Percentiles rank a stretch among this genome's conserved stretches.
Conservation (phyloP, 78 protist genomes). For the Dictyostelium purpureum region DNA sequence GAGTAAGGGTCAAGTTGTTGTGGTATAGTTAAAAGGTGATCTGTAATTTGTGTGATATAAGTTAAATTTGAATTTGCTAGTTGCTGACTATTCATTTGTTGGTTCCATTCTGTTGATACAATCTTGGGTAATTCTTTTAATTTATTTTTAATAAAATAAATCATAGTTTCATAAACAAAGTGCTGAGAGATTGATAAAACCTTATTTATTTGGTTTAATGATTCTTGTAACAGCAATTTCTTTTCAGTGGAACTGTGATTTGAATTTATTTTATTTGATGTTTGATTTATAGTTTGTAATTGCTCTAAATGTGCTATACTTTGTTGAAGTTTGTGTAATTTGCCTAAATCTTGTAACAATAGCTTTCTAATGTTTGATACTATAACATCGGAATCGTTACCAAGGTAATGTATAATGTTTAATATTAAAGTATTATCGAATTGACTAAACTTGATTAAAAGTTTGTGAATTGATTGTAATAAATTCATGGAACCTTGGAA, state of each 20-base stretch:
- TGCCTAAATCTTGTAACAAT: slow-evolving; percentile 19
- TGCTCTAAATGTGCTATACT: not conserved
- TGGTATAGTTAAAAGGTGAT: slow-evolving; percentile 55
- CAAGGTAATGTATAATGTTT: slow-evolving; percentile 4
- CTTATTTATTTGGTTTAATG: not conserved
- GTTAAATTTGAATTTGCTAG: not conserved
- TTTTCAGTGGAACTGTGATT: not conserved
- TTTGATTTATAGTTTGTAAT: too few species aligned
- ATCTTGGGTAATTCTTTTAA: slow-evolving; percentile 56
- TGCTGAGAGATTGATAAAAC: slow-evolving; percentile 9
- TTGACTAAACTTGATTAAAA: not conserved
- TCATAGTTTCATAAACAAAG: slow-evolving; percentile 67
- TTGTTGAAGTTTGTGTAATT: slow-evolving; percentile 15
- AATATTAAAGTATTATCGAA: slow-evolving; percentile 20
- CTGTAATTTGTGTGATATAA: slow-evolving; percentile 57
- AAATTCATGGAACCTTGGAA: slow-evolving; percentile 78
- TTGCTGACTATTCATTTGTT: not conserved
- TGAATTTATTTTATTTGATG: not conserved
- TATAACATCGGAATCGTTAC: not conserved
- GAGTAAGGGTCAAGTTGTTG: slow-evolving; percentile 72
- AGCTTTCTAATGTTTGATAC: slow-evolving; percentile 14
- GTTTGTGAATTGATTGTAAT: not conserved
- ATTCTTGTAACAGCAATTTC: slow-evolving; percentile 36
- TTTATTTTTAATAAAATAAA: not conserved
- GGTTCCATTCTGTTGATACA: slow-evolving; percentile 22